A percentile compares a stretch with the other conserved stretches of the same genome.
Conservation (phyloP, 306 rosid species). For the Gleditsia sinensis region DNA sequence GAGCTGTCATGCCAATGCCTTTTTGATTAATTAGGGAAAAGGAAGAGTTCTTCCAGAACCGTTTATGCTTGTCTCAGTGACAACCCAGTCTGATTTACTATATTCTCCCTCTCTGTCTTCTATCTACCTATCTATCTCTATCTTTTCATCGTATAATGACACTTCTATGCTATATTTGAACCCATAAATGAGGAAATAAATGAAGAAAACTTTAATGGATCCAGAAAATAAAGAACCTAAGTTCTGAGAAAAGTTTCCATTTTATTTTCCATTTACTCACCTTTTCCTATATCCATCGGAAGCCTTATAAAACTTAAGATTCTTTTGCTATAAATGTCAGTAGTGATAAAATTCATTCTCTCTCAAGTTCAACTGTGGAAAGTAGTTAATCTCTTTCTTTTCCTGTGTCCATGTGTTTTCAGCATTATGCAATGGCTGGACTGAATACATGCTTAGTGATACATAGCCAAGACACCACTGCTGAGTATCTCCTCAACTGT, state of each 20-base stretch:
- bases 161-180: constrained; percentile 14
- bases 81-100: background rate
- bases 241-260: background rate
- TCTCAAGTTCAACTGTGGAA: background rate
- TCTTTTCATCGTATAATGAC: background rate
- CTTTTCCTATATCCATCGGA: constrained; percentile 1
- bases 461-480: constrained; percentile 84
- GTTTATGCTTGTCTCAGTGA: no score
- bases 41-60: no score
- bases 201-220: background rate
- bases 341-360: constrained; percentile 11
- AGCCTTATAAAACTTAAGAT: background rate
- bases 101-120: background rate
- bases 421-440: constrained; percentile 93
- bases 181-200: background rate
- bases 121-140: no score
- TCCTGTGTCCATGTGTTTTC: constrained; percentile 30
- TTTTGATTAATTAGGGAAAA: no score
- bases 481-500: constrained; percentile 77
- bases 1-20: no score
- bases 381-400: constrained; percentile 5
- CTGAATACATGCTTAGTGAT: constrained; percentile 81
- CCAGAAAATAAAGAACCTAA: background rate
- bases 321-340: background rate
- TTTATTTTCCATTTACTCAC: background rate